Evolutionary conservation across 75 land plant genomes (phyloP).

Genomic region (Larix kaempferi): DNA sequence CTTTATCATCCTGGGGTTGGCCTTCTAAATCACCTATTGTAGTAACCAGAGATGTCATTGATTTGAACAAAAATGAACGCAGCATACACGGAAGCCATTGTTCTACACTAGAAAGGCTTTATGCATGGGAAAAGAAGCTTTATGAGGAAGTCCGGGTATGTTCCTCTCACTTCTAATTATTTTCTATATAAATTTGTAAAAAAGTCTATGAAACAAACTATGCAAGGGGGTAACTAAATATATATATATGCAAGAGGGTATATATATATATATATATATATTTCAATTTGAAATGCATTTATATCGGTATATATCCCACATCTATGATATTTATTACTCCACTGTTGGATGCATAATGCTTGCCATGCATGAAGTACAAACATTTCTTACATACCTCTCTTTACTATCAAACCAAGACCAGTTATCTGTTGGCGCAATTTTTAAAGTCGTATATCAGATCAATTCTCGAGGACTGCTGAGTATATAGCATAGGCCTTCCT

Average conservation of each 20-base stretch:
- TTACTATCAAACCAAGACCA: too few relatives aligned
- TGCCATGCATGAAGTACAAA: too few relatives aligned
- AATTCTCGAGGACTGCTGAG: too few relatives aligned
- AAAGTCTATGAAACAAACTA: neutral
- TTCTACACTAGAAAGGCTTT: constrained; percentile 72
- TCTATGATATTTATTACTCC: too few relatives aligned
- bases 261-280: too few relatives aligned
- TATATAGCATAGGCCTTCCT: too few relatives aligned
- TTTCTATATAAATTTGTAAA: neutral
- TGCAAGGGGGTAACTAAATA: neutral
- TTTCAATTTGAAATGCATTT: neutral
- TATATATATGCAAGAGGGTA: too few relatives aligned
- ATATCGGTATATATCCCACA: too few relatives aligned
- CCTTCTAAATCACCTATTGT: constrained; percentile 5
- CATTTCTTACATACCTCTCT: too few relatives aligned
- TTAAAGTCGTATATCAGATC: too few relatives aligned
- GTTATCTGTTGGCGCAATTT: too few relatives aligned
- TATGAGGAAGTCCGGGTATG: constrained; percentile 84
- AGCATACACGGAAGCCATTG: constrained; percentile 42
- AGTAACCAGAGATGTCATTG: neutral
- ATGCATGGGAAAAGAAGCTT: constrained; percentile 96
- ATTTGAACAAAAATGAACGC: constrained; percentile 15
- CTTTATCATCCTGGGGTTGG: constrained; percentile 12
- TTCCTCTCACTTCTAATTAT: neutral
- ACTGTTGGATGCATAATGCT: too few relatives aligned